These are phyloP conservation scores for Nannochloropsis granulata DNA, from an alignment of 108 stramenopile genomes.

Conservation along the genomic window DNA sequence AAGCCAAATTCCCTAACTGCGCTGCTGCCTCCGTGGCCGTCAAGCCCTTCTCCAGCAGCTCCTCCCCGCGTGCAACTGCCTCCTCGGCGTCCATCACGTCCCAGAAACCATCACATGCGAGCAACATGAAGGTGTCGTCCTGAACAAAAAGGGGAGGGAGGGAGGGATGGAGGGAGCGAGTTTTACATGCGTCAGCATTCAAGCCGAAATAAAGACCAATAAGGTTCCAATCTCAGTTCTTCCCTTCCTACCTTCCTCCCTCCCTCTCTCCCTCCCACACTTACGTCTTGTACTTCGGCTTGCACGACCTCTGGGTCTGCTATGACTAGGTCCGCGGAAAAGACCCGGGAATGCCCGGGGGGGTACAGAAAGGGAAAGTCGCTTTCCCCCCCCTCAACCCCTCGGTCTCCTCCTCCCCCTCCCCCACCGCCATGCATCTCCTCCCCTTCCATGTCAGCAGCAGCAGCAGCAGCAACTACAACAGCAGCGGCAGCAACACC, in stretches of 20 bases:
- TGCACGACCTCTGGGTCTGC: conserved; percentile 5
- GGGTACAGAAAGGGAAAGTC: background rate
- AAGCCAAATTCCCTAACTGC: conserved; percentile 33
- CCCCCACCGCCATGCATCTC: conserved; percentile 4
- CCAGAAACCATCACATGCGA: conserved; percentile 41
- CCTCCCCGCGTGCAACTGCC: conserved; percentile 4
- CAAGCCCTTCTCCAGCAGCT: background rate
- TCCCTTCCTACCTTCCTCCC: too few species aligned
- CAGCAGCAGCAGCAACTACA: too few species aligned
- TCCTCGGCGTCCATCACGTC: conserved; percentile 34
- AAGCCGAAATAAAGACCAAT: too few species aligned
- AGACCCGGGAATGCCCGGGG: background rate
- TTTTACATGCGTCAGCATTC: too few species aligned
- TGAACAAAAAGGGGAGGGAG: background rate
- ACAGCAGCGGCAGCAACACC: too few species aligned
- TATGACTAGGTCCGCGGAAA: conserved; percentile 9
- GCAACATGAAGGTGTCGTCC: conserved; percentile 20
- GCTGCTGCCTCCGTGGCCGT: conserved; percentile 5
- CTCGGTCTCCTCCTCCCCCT: background rate
- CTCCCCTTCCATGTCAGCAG: conserved; percentile 36
- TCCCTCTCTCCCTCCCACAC: too few species aligned
- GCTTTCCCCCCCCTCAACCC: background rate
- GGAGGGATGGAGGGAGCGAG: too few species aligned
- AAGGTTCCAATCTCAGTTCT: too few species aligned
- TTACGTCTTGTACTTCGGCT: background rate